Conservation (phyloP, 108 stramenopile genomes). For the Mayamaea pseudoterrestris region DNA sequence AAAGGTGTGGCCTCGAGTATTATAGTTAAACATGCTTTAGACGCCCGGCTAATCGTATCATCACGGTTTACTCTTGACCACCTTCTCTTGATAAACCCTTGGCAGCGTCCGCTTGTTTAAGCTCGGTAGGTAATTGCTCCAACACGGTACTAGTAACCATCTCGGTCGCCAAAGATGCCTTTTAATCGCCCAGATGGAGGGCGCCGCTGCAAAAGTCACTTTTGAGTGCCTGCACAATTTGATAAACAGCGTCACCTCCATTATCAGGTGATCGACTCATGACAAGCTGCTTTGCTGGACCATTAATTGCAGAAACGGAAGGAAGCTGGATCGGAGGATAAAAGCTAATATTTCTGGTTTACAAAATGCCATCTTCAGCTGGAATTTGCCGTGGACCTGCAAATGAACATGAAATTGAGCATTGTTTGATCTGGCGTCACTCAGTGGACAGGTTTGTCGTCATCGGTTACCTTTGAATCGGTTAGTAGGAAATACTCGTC, state of each 20-base stretch:
- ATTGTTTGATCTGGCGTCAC: no score
- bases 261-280: slow-evolving; percentile 67
- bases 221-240: slow-evolving; percentile 50
- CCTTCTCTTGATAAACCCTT: slow-evolving; percentile 74
- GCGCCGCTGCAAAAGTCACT: slow-evolving; percentile 69
- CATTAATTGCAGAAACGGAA: slow-evolving; percentile 39
- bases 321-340: slow-evolving; percentile 79
- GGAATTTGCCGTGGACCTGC: slow-evolving; percentile 85
- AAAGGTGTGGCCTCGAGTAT: no score
- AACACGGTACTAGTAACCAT: slow-evolving; percentile 79
- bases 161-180: slow-evolving; percentile 57
- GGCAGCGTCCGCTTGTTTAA: slow-evolving; percentile 68
- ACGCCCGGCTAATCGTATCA: no score
- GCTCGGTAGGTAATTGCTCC: slow-evolving; percentile 74
- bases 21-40: no score
- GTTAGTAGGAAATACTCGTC: slow-evolving; percentile 73
- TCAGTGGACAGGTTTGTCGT: no score
- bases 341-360: slow-evolving; percentile 84
- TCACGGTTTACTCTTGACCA: slow-evolving; percentile 61
- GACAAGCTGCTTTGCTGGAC: slow-evolving; percentile 17
- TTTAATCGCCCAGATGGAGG: slow-evolving; percentile 94
- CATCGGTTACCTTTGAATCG: slow-evolving; percentile 60
- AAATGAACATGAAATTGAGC: no score
- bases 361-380: slow-evolving; percentile 98
- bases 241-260: slow-evolving; percentile 80